Conservation (phyloP, 495 filamentous ascomycete species). For the Neurospora hispaniola region DNA sequence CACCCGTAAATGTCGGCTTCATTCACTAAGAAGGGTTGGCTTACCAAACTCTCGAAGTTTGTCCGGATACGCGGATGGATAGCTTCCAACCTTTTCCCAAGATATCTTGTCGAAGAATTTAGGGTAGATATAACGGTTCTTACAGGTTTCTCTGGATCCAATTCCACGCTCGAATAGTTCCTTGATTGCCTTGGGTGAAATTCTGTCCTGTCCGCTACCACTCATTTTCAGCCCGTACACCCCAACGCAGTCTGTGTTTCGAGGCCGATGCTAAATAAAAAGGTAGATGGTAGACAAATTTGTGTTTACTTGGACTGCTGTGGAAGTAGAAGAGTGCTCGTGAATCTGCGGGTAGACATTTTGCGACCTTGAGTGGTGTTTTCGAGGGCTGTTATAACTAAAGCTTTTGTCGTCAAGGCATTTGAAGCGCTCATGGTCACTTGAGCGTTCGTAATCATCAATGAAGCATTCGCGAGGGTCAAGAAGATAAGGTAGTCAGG, state of each 20-base stretch:
- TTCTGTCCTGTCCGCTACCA: neutral
- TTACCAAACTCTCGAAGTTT: neutral
- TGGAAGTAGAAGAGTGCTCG: neutral
- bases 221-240: neutral
- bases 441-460: neutral
- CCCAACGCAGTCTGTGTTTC: neutral
- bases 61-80: neutral
- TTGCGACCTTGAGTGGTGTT: neutral
- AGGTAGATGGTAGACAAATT: neutral
- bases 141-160: no score
- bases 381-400: neutral
- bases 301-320: neutral
- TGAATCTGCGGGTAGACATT: neutral
- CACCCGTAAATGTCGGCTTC: neutral
- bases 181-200: no score
- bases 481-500: neutral
- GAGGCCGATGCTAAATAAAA: neutral
- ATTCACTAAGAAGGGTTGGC: neutral
- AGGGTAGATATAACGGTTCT: no score
- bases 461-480: neutral
- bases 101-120: neutral
- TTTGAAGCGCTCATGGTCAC: neutral
- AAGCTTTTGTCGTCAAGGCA: neutral
- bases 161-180: no score
- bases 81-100: neutral